These are phyloP conservation scores for Acidomyces sp. DNA, from an alignment of 495 filamentous ascomycete genomes.

Conservation along the genomic window DNA sequence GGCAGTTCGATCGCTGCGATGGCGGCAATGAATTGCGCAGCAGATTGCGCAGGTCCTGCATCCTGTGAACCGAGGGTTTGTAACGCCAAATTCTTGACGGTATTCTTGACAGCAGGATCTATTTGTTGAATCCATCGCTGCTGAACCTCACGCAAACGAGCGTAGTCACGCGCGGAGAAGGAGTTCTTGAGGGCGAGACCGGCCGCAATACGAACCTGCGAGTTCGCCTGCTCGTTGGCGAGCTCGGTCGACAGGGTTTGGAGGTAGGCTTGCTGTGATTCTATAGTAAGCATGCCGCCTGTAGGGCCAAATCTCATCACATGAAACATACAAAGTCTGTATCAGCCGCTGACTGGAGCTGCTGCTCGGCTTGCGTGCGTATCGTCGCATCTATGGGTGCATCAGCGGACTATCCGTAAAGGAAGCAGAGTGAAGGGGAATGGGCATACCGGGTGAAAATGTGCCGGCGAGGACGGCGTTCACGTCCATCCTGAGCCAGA, in stretches of 20 bases:
- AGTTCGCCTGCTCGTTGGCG: constrained; percentile 72
- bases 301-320: no score
- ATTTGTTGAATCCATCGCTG: constrained; percentile 78
- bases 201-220: constrained; percentile 78
- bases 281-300: constrained; percentile 19
- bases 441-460: constrained; percentile 65
- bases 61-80: constrained; percentile 69
- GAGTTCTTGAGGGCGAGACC: constrained; percentile 96
- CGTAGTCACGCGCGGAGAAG: constrained; percentile 79
- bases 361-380: constrained; percentile 83
- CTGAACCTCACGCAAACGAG: constrained; percentile 75
- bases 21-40: constrained; percentile 87
- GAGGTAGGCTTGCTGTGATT: constrained; percentile 67
- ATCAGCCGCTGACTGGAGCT: constrained; percentile 82
- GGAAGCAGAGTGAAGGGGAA: constrained; percentile 15
- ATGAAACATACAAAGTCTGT: constrained; percentile 74
- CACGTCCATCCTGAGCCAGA: constrained; percentile 49
- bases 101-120: constrained; percentile 59
- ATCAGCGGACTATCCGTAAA: constrained; percentile 18
- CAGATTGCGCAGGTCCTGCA: constrained; percentile 67
- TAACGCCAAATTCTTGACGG: constrained; percentile 77
- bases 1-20: constrained; percentile 92
- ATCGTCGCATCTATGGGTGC: constrained; percentile 60
- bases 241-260: constrained; percentile 80
- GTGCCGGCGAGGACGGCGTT: constrained; percentile 83